phyloP scores from a whole-genome alignment of 352 stramenopile genomes.

The Pythium sukuiense region DNA sequence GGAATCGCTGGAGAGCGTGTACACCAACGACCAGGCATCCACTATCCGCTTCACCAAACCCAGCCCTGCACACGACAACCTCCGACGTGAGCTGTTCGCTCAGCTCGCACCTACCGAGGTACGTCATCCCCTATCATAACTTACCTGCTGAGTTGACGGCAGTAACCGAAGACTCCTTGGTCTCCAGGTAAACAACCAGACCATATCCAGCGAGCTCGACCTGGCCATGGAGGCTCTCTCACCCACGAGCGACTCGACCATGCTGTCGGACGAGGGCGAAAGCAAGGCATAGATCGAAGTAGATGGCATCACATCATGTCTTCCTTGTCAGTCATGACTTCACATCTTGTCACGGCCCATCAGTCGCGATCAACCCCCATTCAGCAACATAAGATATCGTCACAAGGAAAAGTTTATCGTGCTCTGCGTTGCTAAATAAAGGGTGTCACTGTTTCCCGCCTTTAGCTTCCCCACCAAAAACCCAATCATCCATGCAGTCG shows the following conservation, averaged over 20 bases:
- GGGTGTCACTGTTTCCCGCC: constrained; percentile 4
- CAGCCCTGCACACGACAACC: constrained; percentile 75
- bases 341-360: constrained; percentile 2
- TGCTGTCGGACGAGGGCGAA: constrained; percentile 24
- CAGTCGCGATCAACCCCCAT: background rate
- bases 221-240: constrained; percentile 16
- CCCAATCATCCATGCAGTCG: constrained; percentile 13
- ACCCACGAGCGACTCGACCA: constrained; percentile 18
- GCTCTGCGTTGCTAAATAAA: constrained; percentile 11
- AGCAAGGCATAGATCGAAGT: constrained; percentile 12
- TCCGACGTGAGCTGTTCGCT: constrained; percentile 79
- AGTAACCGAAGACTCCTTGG: background rate
- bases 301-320: constrained; percentile 1
- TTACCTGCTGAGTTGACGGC: too few relatives aligned
- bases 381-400: background rate
- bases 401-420: background rate
- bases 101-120: constrained; percentile 44
- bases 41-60: constrained; percentile 88
- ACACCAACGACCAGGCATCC: constrained; percentile 91
- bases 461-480: constrained; percentile 9
- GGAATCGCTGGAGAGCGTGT: constrained; percentile 92
- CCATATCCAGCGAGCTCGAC: constrained; percentile 17
- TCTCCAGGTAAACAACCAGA: constrained; percentile 9
- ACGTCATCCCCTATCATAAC: background rate
- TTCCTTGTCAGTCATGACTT: background rate